These are phyloP conservation scores for Huntiella omanensis DNA, from an alignment of 2,329 filamentous ascomycete genomes.

Conservation along the genomic window DNA sequence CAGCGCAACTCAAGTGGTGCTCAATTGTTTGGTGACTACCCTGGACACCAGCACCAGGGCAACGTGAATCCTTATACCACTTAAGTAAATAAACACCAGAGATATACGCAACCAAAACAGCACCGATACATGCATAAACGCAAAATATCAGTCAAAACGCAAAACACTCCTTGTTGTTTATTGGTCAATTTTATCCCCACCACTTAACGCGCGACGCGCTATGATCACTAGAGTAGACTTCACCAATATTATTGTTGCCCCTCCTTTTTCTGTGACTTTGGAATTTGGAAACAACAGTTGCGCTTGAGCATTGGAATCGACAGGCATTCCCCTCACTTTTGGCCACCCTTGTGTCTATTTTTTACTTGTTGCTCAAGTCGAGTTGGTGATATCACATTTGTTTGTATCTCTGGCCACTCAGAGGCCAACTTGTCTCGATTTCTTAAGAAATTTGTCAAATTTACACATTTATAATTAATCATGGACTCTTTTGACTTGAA, in stretches of 20 bases:
- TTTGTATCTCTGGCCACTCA: too few relatives aligned
- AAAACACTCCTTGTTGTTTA: too few relatives aligned
- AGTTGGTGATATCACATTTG: too few relatives aligned
- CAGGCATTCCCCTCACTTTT: conserved; percentile 2
- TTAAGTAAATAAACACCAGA: not conserved
- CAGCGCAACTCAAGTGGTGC: not conserved
- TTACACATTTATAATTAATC: conserved; percentile 13
- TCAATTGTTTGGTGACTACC: not conserved
- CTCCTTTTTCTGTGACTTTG: conserved; percentile 6
- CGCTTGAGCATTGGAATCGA: not conserved
- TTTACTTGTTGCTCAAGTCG: not conserved
- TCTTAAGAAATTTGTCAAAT: too few relatives aligned
- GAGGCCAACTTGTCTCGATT: too few relatives aligned
- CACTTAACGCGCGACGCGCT: conserved; percentile 11
- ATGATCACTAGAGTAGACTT: not conserved
- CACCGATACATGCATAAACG: too few relatives aligned
- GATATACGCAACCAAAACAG: too few relatives aligned
- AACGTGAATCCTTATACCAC: not conserved
- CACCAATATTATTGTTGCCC: conserved; percentile 2
- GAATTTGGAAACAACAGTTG: not conserved
- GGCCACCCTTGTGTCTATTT: not conserved
- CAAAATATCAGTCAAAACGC: too few relatives aligned
- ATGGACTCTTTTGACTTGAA: conserved; percentile 63
- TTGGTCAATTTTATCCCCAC: not conserved
- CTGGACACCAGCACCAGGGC: not conserved